phyloP scores from a whole-genome alignment of 371 early-diverging fungal genomes.

The Lichtheimia hyalospora region DNA sequence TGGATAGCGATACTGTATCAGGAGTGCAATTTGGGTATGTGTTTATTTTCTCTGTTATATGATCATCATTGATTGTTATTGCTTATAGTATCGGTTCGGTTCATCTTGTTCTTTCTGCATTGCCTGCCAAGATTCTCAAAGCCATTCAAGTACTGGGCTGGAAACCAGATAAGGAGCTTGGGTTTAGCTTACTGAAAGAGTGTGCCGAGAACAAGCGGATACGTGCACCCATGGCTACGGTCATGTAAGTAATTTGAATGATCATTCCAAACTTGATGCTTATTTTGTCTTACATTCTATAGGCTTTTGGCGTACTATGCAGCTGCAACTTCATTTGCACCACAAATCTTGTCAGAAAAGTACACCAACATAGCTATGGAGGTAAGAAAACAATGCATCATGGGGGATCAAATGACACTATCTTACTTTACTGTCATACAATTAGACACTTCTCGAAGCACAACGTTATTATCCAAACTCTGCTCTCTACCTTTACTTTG shows the following conservation, averaged over 20 bases:
- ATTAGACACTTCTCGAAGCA: conserved; percentile 46
- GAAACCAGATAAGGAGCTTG: conserved; percentile 58
- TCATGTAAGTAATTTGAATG: conserved; percentile 36
- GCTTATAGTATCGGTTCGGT: conserved; percentile 55
- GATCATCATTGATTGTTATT: conserved; percentile 3
- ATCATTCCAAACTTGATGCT: neutral
- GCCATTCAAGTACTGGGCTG: conserved; percentile 55
- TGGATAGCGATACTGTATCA: conserved; percentile 45
- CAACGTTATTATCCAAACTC: conserved; percentile 56
- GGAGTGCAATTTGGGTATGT: conserved; percentile 53
- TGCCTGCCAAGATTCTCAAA: conserved; percentile 56
- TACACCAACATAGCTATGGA: conserved; percentile 52
- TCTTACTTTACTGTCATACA: neutral
- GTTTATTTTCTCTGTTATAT: neutral
- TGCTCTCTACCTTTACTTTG: conserved; percentile 56
- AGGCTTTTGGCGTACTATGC: conserved; percentile 43
- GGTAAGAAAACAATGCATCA: conserved; percentile 11
- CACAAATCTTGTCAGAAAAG: conserved; percentile 30
- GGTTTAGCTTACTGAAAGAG: conserved; percentile 53
- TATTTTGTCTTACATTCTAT: neutral
- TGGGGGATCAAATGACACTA: no score
- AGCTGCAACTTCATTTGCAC: conserved; percentile 28
- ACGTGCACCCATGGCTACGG: conserved; percentile 56
- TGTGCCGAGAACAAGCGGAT: conserved; percentile 48
- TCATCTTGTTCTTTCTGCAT: conserved; percentile 55